Evolutionary conservation across 495 filamentous ascomycete species (phyloP).

Genomic region (Pyrenopolyporus hunteri): DNA sequence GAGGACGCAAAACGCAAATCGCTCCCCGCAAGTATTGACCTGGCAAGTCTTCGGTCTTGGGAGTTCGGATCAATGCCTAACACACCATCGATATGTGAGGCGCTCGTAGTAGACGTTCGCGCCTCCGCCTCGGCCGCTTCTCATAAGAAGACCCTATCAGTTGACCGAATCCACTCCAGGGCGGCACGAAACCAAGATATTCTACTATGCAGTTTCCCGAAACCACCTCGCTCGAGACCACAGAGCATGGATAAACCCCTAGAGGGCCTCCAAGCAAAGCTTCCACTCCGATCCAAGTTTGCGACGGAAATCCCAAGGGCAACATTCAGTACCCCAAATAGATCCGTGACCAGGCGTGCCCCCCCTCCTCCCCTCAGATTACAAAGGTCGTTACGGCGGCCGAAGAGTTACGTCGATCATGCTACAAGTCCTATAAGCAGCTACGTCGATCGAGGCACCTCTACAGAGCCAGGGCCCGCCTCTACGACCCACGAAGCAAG

Average conservation of each 20-base stretch:
- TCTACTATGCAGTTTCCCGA: constrained; percentile 28
- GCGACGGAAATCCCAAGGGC: constrained; percentile 25
- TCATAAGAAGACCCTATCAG: constrained; percentile 29
- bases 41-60: constrained; percentile 13
- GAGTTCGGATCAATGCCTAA: constrained; percentile 22
- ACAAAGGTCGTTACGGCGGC: constrained; percentile 6
- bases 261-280: neutral
- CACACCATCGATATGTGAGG: constrained; percentile 37
- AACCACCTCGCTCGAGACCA: constrained; percentile 20
- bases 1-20: neutral
- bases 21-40: constrained; percentile 19
- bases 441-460: constrained; percentile 22
- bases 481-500: neutral
- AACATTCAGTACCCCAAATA: constrained; percentile 28
- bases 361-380: constrained; percentile 32
- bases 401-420: constrained; percentile 21
- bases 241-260: neutral
- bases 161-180: constrained; percentile 37
- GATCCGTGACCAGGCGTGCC: constrained; percentile 19
- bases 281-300: constrained; percentile 22
- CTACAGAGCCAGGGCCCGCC: constrained; percentile 11
- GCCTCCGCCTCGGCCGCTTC: constrained; percentile 7
- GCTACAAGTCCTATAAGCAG: constrained; percentile 13
- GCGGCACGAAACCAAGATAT: constrained; percentile 38
- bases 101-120: constrained; percentile 33